Base-by-base conservation (phyloP, 2,329 filamentous ascomycete species). In the Fusarium sp. region DNA sequence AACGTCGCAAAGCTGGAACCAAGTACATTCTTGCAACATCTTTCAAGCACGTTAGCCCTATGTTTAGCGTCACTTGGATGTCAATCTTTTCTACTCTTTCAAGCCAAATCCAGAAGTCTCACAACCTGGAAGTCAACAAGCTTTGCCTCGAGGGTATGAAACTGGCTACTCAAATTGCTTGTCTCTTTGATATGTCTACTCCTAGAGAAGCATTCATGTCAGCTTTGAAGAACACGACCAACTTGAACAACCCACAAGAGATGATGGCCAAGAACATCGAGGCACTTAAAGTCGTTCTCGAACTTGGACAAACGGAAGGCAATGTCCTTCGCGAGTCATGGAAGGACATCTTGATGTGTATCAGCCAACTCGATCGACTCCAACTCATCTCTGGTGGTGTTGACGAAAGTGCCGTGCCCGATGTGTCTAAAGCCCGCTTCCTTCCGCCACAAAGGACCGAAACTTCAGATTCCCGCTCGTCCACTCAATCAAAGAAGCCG, bases 51-150 rank as follows among this genome's bases (percentile, higher is more conserved):
- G 92, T 97, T 49, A 96, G 96, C 0, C 94, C 96, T 1, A 99
- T 99, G 96, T 98, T 99, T 75, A 94, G 97, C 74, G 94, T 97
- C 24, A 96, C 94, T 0, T 99, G 96, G 96, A 99, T 98, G 95
- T 97, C 95, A 11, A 96, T 97, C 79, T 91, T 99, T 75, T 98
- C 95, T 7, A 94, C 94, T 0, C 86, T 99, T 26, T 97, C 95
- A 2, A 94, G 92, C 50, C 92, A 96, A 71, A 94, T 96, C 77
- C 96, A 98, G 73, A 94, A 97, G 75, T 92, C 93, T 0, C 92
- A 97, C 71, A 97, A 97, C 74, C 84, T 97, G 6, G 94, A 97
- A 70, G 92, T 96, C 17, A 94, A 97, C 78, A 93, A 90, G 75
- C 81, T 97, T 8, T 99, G 96, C 74, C 91, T 99, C 74, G 95